A percentile compares a stretch with the other conserved stretches of the same genome.
These are phyloP conservation scores for Kwoniella mangroviensis DNA, from an alignment of 768 basidiomycete species.

Conservation along the genomic window DNA sequence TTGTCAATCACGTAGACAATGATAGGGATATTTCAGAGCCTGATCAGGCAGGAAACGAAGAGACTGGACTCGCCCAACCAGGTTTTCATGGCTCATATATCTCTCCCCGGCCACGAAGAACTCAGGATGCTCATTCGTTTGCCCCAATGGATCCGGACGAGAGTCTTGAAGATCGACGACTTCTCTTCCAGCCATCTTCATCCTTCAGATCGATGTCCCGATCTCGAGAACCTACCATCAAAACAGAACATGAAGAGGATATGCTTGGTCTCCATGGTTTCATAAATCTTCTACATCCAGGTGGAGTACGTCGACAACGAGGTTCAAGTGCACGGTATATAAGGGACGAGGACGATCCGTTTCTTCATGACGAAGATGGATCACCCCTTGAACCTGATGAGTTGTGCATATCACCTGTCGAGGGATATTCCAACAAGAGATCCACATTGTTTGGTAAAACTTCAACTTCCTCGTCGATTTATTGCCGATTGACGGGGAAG, in stretches of 20 bases:
- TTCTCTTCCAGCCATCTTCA: slow-evolving; percentile 11
- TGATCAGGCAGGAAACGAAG: background rate
- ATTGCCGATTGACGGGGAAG: slow-evolving; percentile 34
- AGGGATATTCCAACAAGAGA: background rate
- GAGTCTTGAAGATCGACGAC: slow-evolving; percentile 36
- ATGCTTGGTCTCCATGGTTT: slow-evolving; percentile 6
- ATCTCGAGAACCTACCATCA: background rate
- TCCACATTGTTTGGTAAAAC: slow-evolving; percentile 34
- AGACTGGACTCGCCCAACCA: background rate
- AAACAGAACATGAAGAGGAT: background rate
- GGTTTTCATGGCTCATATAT: slow-evolving; percentile 20
- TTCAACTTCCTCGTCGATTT: slow-evolving; percentile 20
- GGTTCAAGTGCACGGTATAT: background rate
- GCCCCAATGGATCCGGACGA: slow-evolving; percentile 25
- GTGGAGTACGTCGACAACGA: background rate
- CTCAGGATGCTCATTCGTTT: slow-evolving; percentile 25
- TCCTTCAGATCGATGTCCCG: background rate
- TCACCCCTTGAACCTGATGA: slow-evolving; percentile 29
- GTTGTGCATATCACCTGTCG: slow-evolving; percentile 22
- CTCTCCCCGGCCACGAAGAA: slow-evolving; percentile 15
- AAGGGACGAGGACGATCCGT: slow-evolving; percentile 29
- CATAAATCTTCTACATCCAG: background rate
- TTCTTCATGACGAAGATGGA: slow-evolving; percentile 39
- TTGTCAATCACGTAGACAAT: background rate
- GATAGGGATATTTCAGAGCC: background rate